phyloP scores from a whole-genome alignment of 2,329 filamentous ascomycete species.

The Nannizziopsis arthrosporioides region DNA sequence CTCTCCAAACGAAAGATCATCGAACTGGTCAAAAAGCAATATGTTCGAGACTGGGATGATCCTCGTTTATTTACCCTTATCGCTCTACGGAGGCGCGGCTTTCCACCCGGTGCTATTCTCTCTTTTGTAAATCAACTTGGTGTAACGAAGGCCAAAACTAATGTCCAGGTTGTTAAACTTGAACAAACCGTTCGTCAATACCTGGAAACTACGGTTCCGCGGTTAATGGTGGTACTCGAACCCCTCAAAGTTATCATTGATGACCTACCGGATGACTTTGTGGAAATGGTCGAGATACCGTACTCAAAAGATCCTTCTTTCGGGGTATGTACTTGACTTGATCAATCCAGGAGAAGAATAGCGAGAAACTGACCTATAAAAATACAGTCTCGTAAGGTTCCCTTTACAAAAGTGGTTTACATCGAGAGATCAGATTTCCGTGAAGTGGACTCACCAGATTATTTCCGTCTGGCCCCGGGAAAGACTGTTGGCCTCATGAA shows the following conservation, averaged over 20 bases:
- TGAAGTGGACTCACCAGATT: conserved; percentile 58
- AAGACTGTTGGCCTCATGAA: conserved; percentile 65
- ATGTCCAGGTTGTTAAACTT: conserved; percentile 64
- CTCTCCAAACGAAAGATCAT: conserved; percentile 70
- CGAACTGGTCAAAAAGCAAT: conserved; percentile 50
- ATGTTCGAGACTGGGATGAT: conserved; percentile 55
- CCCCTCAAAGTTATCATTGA: conserved; percentile 69
- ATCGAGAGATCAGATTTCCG: conserved; percentile 74
- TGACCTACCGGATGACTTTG: conserved; percentile 56
- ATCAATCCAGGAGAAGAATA: not conserved
- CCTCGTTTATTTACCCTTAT: conserved; percentile 74
- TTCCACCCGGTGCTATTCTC: conserved; percentile 71
- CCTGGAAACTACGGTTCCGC: conserved; percentile 70
- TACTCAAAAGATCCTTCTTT: conserved; percentile 64
- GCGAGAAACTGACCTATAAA: conserved; percentile 4
- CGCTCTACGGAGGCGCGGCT: conserved; percentile 63
- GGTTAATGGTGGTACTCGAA: conserved; percentile 73
- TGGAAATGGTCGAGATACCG: conserved; percentile 54
- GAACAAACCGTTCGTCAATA: conserved; percentile 75
- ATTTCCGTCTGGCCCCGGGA: conserved; percentile 65
- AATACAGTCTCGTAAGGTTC: conserved; percentile 39
- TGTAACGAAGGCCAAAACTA: conserved; percentile 64
- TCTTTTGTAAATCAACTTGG: conserved; percentile 78
- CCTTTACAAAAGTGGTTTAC: conserved; percentile 67
- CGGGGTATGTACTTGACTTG: conserved; percentile 22